Evolutionary conservation across 2,329 filamentous ascomycete genomes (phyloP).

Genomic region (Zalaria sp.): DNA sequence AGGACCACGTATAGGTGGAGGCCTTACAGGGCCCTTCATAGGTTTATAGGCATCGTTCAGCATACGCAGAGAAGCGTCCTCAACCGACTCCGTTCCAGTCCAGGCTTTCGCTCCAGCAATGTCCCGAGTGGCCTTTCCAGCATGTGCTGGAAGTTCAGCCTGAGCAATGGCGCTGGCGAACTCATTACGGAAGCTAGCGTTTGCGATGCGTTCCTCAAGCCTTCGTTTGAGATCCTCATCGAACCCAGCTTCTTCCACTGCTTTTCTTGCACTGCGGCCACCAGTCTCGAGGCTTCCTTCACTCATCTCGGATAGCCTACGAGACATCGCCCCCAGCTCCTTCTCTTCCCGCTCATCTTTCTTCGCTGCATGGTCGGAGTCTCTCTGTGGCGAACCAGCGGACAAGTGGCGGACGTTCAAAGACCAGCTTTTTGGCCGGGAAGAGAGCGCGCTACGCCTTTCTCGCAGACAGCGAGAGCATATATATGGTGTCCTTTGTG

Average conservation of each 20-base stretch:
- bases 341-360: constrained; percentile 9
- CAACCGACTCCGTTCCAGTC: constrained; percentile 60
- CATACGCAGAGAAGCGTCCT: constrained; percentile 73
- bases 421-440: constrained; percentile 6
- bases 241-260: constrained; percentile 48
- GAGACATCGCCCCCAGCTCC: constrained; percentile 42
- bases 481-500: constrained; percentile 11
- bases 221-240: constrained; percentile 44
- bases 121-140: constrained; percentile 53
- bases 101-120: constrained; percentile 57
- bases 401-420: constrained; percentile 1
- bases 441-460: constrained; percentile 8
- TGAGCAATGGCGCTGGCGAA: constrained; percentile 40
- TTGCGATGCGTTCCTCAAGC: constrained; percentile 44
- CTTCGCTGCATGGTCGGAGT: background rate
- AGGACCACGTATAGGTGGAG: constrained; percentile 21
- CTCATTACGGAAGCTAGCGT: constrained; percentile 39
- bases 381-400: background rate
- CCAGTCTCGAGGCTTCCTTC: constrained; percentile 43
- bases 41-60: constrained; percentile 48
- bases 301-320: constrained; percentile 44
- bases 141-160: constrained; percentile 41
- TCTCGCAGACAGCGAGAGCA: constrained; percentile 27
- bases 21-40: constrained; percentile 23
- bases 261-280: constrained; percentile 39